Percentiles rank a stretch among this genome's conserved stretches.
phyloP scores from a whole-genome alignment of 2,329 filamentous ascomycete species.

The Diaporthe caulivora region DNA sequence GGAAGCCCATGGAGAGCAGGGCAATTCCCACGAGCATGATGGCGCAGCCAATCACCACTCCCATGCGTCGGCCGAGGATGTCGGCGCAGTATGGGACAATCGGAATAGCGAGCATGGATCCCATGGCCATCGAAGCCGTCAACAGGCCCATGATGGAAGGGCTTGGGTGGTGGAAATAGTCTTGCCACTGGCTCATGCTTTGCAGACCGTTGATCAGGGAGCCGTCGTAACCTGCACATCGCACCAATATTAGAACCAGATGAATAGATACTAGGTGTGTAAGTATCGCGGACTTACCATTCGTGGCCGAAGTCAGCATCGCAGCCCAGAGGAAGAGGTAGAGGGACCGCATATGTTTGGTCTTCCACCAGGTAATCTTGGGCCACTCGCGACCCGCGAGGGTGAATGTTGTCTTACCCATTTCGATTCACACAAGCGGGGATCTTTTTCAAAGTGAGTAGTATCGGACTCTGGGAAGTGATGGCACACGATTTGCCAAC shows the following conservation, averaged over 20 bases:
- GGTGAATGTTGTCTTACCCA: slow-evolving; percentile 44
- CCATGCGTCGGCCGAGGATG: slow-evolving; percentile 56
- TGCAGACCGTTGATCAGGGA: slow-evolving; percentile 62
- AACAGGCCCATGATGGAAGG: slow-evolving; percentile 55
- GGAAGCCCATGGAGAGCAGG: slow-evolving; percentile 52
- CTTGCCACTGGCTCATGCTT: slow-evolving; percentile 57
- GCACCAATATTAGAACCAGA: background rate
- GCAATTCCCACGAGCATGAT: slow-evolving; percentile 57
- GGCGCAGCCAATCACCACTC: slow-evolving; percentile 57
- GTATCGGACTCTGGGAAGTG: too few species aligned
- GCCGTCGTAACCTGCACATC: slow-evolving; percentile 53
- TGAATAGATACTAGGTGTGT: accelerated
- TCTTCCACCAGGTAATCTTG: slow-evolving; percentile 48
- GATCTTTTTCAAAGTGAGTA: background rate
- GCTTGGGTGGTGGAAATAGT: slow-evolving; percentile 47
- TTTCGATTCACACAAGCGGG: slow-evolving; percentile 1
- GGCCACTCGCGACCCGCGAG: slow-evolving; percentile 45
- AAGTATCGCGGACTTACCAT: slow-evolving; percentile 45
- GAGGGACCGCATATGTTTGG: slow-evolving; percentile 47
- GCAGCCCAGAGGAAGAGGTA: slow-evolving; percentile 51
- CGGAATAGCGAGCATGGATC: slow-evolving; percentile 58
- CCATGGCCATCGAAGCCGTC: slow-evolving; percentile 59
- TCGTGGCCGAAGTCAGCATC: slow-evolving; percentile 51
- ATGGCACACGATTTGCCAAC: background rate
- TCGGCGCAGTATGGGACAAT: slow-evolving; percentile 61